phyloP scores from a whole-genome alignment of 1,139 yeast genomes.

The Lodderomyces elongisporus region DNA sequence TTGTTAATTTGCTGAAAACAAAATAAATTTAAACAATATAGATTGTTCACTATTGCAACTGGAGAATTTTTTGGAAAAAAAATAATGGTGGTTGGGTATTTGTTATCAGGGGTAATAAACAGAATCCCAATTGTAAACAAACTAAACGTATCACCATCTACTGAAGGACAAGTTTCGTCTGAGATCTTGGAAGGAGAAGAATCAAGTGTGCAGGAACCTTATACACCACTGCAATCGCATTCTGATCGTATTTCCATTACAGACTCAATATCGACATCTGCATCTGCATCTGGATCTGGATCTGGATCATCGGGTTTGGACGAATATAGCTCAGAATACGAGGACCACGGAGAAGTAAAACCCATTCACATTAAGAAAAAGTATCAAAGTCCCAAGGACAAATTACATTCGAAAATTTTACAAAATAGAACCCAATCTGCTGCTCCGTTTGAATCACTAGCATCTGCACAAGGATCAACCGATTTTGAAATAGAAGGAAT shows the following conservation, averaged over 20 bases:
- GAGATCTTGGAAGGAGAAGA: too few relatives aligned
- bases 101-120: slow-evolving; percentile 8
- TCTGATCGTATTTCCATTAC: too few relatives aligned
- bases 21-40: too few relatives aligned
- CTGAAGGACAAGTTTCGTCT: too few relatives aligned
- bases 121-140: slow-evolving; percentile 9
- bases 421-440: slow-evolving; percentile 7
- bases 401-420: slow-evolving; percentile 11
- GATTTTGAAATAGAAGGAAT: background rate
- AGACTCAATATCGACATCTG: background rate
- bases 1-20: too few relatives aligned
- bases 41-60: too few relatives aligned
- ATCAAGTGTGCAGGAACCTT: too few relatives aligned
- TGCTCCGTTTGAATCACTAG: background rate
- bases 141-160: too few relatives aligned
- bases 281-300: too few relatives aligned
- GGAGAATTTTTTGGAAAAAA: too few relatives aligned
- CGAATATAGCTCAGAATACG: slow-evolving; percentile 1
- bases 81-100: slow-evolving; percentile 12
- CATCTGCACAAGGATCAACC: background rate
- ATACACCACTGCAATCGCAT: too few relatives aligned
- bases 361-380: slow-evolving; percentile 5
- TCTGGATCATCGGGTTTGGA: too few relatives aligned
- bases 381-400: slow-evolving; percentile 11
- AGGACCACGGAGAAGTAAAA: slow-evolving; percentile 6